Percentiles rank a stretch among this genome's conserved stretches.
These are phyloP conservation scores for Candida fluviatilis DNA, from an alignment of 805 yeast genomes.

Conservation along the genomic window DNA sequence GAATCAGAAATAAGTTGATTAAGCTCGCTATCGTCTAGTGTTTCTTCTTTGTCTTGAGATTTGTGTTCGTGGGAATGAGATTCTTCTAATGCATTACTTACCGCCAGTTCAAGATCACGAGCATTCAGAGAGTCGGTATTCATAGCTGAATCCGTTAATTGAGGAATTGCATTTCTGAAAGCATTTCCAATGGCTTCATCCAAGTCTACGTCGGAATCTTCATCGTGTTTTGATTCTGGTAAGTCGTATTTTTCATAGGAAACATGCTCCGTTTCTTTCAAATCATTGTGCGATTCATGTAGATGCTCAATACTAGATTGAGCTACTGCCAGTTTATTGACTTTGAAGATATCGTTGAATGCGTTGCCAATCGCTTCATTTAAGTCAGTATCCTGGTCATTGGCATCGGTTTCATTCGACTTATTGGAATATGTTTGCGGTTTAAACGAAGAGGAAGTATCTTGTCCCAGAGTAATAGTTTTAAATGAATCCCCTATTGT, in stretches of 20 bases:
- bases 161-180: constrained; percentile 5
- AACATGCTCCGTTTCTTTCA: constrained; percentile 7
- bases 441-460: not conserved
- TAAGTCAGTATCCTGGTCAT: constrained; percentile 3
- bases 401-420: not conserved
- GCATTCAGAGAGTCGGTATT: constrained; percentile 14
- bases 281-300: constrained; percentile 1
- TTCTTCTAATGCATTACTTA: constrained; percentile 34
- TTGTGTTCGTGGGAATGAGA: not conserved
- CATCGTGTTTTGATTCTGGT: not conserved
- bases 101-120: constrained; percentile 29
- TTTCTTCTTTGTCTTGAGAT: not conserved
- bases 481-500: constrained; percentile 30
- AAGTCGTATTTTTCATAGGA: constrained; percentile 7
- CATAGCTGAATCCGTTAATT: not conserved
- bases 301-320: too few relatives aligned
- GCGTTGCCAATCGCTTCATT: constrained; percentile 22
- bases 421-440: not conserved
- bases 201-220: constrained; percentile 3
- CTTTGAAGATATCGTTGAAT: constrained; percentile 11
- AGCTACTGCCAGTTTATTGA: too few relatives aligned
- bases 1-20: constrained; percentile 19
- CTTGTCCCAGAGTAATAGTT: not conserved
- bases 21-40: constrained; percentile 15
- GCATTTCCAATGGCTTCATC: constrained; percentile 21